A percentile compares a stretch with the other conserved stretches of the same genome.
These are phyloP conservation scores for Calonectria fujianensis DNA, from an alignment of 2,329 filamentous ascomycete species.

Conservation along the genomic window DNA sequence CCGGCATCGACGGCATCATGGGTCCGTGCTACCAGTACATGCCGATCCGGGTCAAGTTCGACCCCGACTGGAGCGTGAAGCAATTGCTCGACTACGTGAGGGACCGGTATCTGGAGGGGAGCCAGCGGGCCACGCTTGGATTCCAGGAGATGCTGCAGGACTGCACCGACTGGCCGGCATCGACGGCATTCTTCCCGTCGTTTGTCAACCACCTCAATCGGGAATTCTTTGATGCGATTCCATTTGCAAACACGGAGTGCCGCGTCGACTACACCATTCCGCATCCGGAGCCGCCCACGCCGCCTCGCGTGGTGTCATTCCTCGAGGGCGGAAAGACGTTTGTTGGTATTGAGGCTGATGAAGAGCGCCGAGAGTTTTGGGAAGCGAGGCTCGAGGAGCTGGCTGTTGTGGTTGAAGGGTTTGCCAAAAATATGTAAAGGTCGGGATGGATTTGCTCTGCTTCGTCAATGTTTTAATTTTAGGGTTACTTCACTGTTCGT, in stretches of 20 bases:
- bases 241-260: conserved; percentile 53
- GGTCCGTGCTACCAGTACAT: conserved; percentile 57
- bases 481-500: neutral
- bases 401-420: conserved; percentile 45
- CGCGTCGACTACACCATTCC: conserved; percentile 55
- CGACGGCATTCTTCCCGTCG: conserved; percentile 49
- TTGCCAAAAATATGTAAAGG: conserved; percentile 41
- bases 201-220: conserved; percentile 56
- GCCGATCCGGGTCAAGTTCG: conserved; percentile 53
- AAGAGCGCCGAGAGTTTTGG: conserved; percentile 54
- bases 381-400: conserved; percentile 52
- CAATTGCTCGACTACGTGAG: conserved; percentile 51
- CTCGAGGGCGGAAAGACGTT: conserved; percentile 49
- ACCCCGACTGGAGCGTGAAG: conserved; percentile 47
- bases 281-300: conserved; percentile 51
- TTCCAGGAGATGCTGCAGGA: conserved; percentile 48
- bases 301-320: conserved; percentile 54
- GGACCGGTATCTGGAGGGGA: conserved; percentile 50
- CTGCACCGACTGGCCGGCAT: conserved; percentile 49
- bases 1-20: conserved; percentile 52
- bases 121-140: conserved; percentile 50
- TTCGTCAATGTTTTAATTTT: neutral
- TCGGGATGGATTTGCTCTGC: neutral
- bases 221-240: conserved; percentile 55
- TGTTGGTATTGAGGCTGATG: conserved; percentile 55